Base-by-base conservation (phyloP, 2,329 filamentous ascomycete species). In the Fusarium brevicatenulatum region DNA sequence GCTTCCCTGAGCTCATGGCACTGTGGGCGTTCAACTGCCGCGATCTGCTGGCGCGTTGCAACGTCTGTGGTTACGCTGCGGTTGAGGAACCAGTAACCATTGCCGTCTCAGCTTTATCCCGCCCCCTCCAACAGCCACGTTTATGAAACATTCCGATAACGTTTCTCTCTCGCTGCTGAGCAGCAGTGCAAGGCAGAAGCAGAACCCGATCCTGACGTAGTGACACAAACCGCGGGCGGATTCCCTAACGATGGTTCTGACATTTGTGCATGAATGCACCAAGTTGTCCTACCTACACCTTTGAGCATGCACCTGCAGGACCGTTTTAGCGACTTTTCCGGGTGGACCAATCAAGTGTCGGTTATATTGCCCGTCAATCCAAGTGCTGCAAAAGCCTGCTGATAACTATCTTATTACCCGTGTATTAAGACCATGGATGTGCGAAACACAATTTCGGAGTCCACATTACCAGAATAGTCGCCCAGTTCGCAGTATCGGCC, bases 381-480 rank as follows among this genome's bases (percentile, higher is more conserved):
- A 59, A 62, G 69, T 68, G 68, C 63, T 71, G 69, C 72, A 68
- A 64, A 52, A 71, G 64, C 66, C 53, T 72, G 67, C 44, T 73
- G 71, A 75, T 78, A 78, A 76, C 72, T 36, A 76, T 72, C 74
- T 76, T 77, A 78, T 75, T 60, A 68, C 59, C 60, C 42, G 60
- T 59, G 57, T 66, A 49, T 66, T 78, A 78, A 74, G 74, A 70
- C 25, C 76, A 77, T 77, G 76, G 76, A 70, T 76, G 73, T 69
- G 74, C 73, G 66, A 77, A 75, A 76, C 74, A 78, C 70, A 78
- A 78, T 78, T 73, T 78, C 76, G 76, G 71, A 77, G 70, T 52
- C 73, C 74, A 71, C 67, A 71, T 70, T 70, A 61, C 53, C 71
- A 72, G 55, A 68, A 71, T 61, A 69, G 63, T 67, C 65, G 55